Evolutionary conservation across 75 land plant species (phyloP), one percentile per base, ranked within the genome.

Genomic region (Selaginella moellendorffii): DNA sequence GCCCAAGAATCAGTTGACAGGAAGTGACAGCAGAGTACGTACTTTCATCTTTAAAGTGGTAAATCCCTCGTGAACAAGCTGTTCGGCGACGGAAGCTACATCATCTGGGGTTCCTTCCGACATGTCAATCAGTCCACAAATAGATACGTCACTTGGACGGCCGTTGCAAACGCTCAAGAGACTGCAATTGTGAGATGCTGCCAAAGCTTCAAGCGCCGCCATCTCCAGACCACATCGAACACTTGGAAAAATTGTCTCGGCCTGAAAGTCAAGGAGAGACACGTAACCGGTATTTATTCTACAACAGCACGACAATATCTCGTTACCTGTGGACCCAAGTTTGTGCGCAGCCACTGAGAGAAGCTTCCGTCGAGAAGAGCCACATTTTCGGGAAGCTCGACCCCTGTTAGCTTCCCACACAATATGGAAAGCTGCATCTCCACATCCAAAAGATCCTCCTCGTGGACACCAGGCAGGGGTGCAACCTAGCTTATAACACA

Each of bases 211-310:
- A 19, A 95, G 81, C 21, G 83, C 63, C 0, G 88, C 99, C 99
- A 95, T 95, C 69, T 95, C 99, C 53, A 95, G 27, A n/a, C 99
- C 99, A 74, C 90, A 86, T 61, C 96, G 74, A 27, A 95, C 97
- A 84, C 96, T 89, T 67, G 99, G 97, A 67, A 76, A 76, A 31
- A 95, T 59, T 20, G 91, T 77, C 64, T 60, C 70, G 60, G 78
- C 79, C 99, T 95, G 75, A 26, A 72, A 23, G n/a, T n/a, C n/a
- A n/a, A n/a, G n/a, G n/a, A n/a, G n/a, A n/a, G n/a, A n/a, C n/a
- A n/a, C n/a, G n/a, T n/a, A n/a, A n/a, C n/a, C n/a, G n/a, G n/a
- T n/a, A n/a, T n/a, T n/a, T n/a, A n/a, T n/a, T n/a, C n/a, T n/a
- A n/a, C n/a, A n/a, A n/a, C n/a, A n/a, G n/a, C n/a, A n/a, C n/a